Conservation (phyloP, 441 rosid species). For the Gossypium trilobum region DNA sequence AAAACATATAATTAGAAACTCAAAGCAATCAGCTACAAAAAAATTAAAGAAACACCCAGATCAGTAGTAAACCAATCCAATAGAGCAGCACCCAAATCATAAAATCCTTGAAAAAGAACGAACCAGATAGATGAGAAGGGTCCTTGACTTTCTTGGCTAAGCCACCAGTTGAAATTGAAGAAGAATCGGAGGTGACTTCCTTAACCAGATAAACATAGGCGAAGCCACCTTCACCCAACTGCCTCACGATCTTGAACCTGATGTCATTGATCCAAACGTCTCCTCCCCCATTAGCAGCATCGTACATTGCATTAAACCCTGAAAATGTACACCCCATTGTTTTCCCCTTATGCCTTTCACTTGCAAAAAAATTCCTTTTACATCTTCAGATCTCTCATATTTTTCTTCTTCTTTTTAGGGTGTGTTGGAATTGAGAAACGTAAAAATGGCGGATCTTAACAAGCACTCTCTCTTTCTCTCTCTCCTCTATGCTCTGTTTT, state of each 20-base stretch:
- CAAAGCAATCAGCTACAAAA: neutral
- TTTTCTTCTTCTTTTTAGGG: too few relatives aligned
- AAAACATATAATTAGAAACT: neutral
- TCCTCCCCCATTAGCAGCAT: conserved; percentile 73
- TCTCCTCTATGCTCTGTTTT: neutral
- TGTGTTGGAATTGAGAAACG: neutral
- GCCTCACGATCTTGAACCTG: conserved; percentile 71
- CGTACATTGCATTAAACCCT: conserved; percentile 86
- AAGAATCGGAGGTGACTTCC: conserved; percentile 50
- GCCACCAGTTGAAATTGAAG: conserved; percentile 39
- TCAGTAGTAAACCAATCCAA: neutral
- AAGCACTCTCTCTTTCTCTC: neutral
- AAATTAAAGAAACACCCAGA: neutral
- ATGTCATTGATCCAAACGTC: conserved; percentile 98
- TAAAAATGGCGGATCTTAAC: conserved; percentile 20
- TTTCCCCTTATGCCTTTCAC: neutral
- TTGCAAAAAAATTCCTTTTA: neutral
- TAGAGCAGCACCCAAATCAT: conserved; percentile 9
- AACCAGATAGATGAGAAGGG: conserved; percentile 81
- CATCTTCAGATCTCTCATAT: conserved; percentile 11
- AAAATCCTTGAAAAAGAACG: neutral
- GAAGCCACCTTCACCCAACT: conserved; percentile 98
- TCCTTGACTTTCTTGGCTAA: conserved; percentile 85
- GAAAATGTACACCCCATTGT: conserved; percentile 86
- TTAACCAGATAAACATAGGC: conserved; percentile 77